Conservation (phyloP, 1,284 basidiomycete species). For the Microstroma glucosiphilum region DNA sequence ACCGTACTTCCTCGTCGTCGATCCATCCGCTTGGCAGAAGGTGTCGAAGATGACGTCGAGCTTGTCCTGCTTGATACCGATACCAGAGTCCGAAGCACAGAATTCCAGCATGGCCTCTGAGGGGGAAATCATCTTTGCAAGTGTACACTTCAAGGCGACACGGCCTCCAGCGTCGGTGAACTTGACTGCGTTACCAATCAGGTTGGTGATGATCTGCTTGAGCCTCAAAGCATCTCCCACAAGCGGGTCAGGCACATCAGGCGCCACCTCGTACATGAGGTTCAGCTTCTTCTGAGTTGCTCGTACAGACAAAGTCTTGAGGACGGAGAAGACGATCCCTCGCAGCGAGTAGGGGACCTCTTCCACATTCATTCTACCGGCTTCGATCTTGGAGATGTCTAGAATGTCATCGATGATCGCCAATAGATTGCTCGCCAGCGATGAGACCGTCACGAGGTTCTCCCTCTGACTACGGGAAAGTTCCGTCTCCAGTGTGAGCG, state of each 20-base stretch:
- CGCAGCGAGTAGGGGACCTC: slow-evolving; percentile 96
- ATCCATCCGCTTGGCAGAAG: slow-evolving; percentile 92
- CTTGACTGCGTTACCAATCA: slow-evolving; percentile 51
- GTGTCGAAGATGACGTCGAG: slow-evolving; percentile 98
- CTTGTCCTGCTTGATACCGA: slow-evolving; percentile 98
- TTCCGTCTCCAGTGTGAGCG: slow-evolving; percentile 89
- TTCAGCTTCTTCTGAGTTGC: slow-evolving; percentile 96
- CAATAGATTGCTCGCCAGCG: slow-evolving; percentile 82
- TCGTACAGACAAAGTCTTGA: slow-evolving; percentile 96
- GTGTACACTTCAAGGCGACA: slow-evolving; percentile 79
- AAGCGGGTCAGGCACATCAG: slow-evolving; percentile 90
- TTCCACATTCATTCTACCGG: slow-evolving; percentile 99
- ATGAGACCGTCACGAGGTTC: slow-evolving; percentile 91
- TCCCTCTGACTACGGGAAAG: slow-evolving; percentile 82
- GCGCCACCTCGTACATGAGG: slow-evolving; percentile 91
- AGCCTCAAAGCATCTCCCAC: slow-evolving; percentile 87
- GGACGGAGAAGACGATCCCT: slow-evolving; percentile 90
- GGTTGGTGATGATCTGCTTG: slow-evolving; percentile 50
- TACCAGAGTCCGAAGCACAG: slow-evolving; percentile 95
- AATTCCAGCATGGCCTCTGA: slow-evolving; percentile 83
- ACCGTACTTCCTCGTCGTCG: slow-evolving; percentile 71
- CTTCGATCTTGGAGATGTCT: slow-evolving; percentile 60
- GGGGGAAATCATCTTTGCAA: slow-evolving; percentile 63
- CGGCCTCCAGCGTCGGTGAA: slow-evolving; percentile 83
- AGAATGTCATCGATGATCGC: slow-evolving; percentile 69